Base-by-base conservation (phyloP, 805 yeast species). In the Dipodascus geniculatus region DNA sequence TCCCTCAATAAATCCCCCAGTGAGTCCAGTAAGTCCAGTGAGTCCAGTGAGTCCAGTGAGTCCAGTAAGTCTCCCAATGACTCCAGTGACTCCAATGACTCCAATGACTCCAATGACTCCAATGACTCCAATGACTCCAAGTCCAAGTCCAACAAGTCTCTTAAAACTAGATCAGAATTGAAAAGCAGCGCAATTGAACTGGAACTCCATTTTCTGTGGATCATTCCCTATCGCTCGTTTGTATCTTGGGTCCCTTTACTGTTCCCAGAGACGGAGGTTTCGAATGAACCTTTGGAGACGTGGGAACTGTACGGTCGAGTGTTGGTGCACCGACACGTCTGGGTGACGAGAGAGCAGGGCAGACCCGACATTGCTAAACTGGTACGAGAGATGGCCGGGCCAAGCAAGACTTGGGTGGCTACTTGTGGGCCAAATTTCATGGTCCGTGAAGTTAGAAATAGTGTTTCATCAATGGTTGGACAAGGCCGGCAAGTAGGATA, bases 351-450 rank as follows among this genome's bases (percentile, higher is more conserved):
- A 33, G 65, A 62, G 49, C 60, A 58, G 53, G 68, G 68, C 9
- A 57, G 68, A 48, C 68, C 68, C 6, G 58, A 63, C 24, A 56
- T 65, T 49, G 50, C 52, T 48, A 55, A 55, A 50, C 53, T 62
- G 48, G 56, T 65, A 22, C 50, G 53, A 48, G 58, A 58, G 22
- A 49, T 55, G 53, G 55, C 56, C 50, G 57, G 55, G 6, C 61
- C 57, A n/a, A 38, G 17, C 14, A 38, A 38, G 19, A 17, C 44
- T 48, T 59, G 61, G 61, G 60, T 65, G 23, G 66, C 63, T 31
- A 58, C 59, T 23, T 65, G 68, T 54, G 68, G 68, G 9, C 68
- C 68, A 2, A 63, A 63, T 49, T 61, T 61, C 28, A 60, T 65
- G 22, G 55, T 65, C 49, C 58, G 65, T 22, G 62, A 59, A 44